These are phyloP conservation scores for Dorcoceras hygrometricum DNA, from an alignment of 257 asterid species.

Conservation along the genomic window DNA sequence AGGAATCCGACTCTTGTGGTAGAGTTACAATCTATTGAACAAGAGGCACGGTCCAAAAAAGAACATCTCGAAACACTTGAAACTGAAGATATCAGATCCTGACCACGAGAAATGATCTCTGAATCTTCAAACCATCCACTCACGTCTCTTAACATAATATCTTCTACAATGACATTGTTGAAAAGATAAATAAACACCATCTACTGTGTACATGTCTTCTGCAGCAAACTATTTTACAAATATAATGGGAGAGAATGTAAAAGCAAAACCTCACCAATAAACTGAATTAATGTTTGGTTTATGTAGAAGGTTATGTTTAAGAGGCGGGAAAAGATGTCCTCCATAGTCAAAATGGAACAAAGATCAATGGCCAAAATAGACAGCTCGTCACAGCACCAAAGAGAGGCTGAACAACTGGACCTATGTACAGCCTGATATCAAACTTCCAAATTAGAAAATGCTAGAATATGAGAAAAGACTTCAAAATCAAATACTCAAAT, in stretches of 20 bases:
- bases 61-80: conserved; percentile 25
- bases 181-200: conserved; percentile 10
- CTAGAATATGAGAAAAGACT: conserved; percentile 6
- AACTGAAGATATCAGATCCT: conserved; percentile 26
- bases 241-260: not conserved
- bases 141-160: conserved; percentile 50
- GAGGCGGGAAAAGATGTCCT: conserved; percentile 64
- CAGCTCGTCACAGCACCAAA: conserved; percentile 31
- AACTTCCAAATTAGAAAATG: conserved; percentile 10
- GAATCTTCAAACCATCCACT: conserved; percentile 43
- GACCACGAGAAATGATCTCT: conserved; percentile 38
- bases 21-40: conserved; percentile 38
- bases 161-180: conserved; percentile 48
- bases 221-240: conserved; percentile 11
- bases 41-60: conserved; percentile 38
- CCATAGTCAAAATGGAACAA: conserved; percentile 43
- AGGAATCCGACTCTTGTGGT: conserved; percentile 30
- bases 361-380: conserved; percentile 28
- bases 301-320: conserved; percentile 58
- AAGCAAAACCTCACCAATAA: conserved; percentile 52
- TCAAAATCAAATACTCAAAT: conserved; percentile 4
- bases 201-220: conserved; percentile 16
- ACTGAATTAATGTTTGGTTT: conserved; percentile 42
- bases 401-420: conserved; percentile 25
- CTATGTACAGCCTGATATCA: conserved; percentile 27